These are phyloP conservation scores for Aotearoamyces nothofagi DNA, from an alignment of 2,329 filamentous ascomycete genomes.

Conservation along the genomic window DNA sequence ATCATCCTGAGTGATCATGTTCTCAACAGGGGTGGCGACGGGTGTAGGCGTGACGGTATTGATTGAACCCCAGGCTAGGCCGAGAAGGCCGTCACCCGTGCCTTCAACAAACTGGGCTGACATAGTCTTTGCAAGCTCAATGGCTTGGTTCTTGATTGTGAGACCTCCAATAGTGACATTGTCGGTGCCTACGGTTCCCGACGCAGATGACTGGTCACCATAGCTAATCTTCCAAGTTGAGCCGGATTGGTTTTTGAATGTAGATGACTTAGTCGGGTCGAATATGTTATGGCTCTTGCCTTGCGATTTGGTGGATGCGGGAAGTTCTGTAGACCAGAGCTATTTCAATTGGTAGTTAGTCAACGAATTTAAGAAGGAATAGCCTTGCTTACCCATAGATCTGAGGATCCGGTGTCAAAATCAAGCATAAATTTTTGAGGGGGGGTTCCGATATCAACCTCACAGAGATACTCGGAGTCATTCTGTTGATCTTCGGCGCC, in stretches of 20 bases:
- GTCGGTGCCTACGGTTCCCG: slow-evolving; percentile 49
- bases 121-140: slow-evolving; percentile 47
- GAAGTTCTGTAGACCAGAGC: slow-evolving; percentile 39
- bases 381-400: slow-evolving; percentile 43
- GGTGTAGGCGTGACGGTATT: slow-evolving; percentile 42
- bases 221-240: slow-evolving; percentile 51
- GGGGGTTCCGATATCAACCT: slow-evolving; percentile 49
- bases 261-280: slow-evolving; percentile 42
- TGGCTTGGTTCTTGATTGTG: slow-evolving; percentile 40
- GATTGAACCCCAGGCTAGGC: slow-evolving; percentile 48
- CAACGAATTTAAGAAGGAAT: not conserved
- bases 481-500: slow-evolving; percentile 51
- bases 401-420: slow-evolving; percentile 57
- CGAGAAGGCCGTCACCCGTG: slow-evolving; percentile 48
- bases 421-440: slow-evolving; percentile 44
- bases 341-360: slow-evolving; percentile 11
- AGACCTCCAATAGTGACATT: slow-evolving; percentile 46
- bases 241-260: slow-evolving; percentile 33
- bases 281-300: slow-evolving; percentile 36
- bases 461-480: slow-evolving; percentile 48
- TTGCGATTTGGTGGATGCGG: slow-evolving; percentile 18
- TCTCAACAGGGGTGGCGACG: slow-evolving; percentile 49
- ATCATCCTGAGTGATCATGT: slow-evolving; percentile 45
- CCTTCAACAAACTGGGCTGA: slow-evolving; percentile 40
- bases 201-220: slow-evolving; percentile 52